Percentiles rank a stretch among this genome's conserved stretches.
phyloP scores from a whole-genome alignment of 208 protist genomes.

The Leptomonas seymouri region DNA sequence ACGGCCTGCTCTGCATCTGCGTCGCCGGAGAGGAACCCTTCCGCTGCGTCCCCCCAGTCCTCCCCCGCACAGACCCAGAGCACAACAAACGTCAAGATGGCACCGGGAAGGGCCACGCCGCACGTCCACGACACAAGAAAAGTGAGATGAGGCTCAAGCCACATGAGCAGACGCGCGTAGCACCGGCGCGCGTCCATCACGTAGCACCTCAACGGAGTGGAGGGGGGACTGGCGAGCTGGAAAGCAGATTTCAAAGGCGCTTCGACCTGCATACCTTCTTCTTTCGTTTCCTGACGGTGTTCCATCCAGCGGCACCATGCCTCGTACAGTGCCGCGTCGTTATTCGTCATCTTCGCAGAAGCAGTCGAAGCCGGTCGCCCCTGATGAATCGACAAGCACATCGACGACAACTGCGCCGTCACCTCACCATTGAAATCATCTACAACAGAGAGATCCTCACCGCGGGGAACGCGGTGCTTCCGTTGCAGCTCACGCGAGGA shows the following conservation, averaged over 20 bases:
- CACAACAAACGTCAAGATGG: conserved; percentile 5
- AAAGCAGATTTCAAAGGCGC: not conserved
- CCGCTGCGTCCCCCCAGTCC: conserved; percentile 17
- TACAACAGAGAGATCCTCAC: not conserved
- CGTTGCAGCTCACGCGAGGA: conserved; percentile 8
- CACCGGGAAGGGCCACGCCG: conserved; percentile 19
- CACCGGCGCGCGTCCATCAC: conserved; percentile 3
- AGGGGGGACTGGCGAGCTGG: not conserved
- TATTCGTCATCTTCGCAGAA: not conserved
- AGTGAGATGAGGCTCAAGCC: not conserved
- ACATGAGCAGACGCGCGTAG: conserved; percentile 15
- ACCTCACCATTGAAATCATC: conserved; percentile 2
- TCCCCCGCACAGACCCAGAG: conserved; percentile 31
- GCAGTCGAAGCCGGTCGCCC: not conserved
- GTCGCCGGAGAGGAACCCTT: conserved; percentile 1
- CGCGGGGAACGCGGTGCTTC: conserved; percentile 4
- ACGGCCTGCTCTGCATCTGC: not conserved
- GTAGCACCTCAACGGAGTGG: not conserved
- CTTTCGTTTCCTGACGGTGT: not conserved
- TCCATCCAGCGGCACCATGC: conserved; percentile 21
- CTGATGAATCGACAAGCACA: not conserved
- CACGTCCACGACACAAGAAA: conserved; percentile 12
- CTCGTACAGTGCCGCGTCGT: conserved; percentile 9
- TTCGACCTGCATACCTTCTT: not conserved
- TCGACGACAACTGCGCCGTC: not conserved